Evolutionary conservation across 2,329 filamentous ascomycete species (phyloP).

Genomic region (Curvularia verruculosa): DNA sequence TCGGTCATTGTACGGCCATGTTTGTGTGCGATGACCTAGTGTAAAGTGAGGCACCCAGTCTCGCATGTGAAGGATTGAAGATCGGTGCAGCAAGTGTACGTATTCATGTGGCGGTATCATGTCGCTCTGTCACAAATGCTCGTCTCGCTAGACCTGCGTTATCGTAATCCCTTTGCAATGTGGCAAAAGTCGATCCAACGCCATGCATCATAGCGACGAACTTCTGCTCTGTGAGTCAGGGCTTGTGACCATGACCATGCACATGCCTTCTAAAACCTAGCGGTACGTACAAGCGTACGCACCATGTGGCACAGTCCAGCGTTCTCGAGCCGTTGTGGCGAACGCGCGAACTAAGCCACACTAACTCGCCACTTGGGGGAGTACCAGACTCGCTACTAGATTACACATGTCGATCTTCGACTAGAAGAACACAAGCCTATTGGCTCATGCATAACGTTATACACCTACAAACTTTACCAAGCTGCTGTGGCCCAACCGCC

Average conservation of each 20-base stretch:
- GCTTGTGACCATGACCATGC: slow-evolving; percentile 4
- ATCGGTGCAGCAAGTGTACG: slow-evolving; percentile 4
- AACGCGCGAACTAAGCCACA: slow-evolving; percentile 16
- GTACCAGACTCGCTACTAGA: slow-evolving; percentile 16
- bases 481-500: slow-evolving; percentile 9
- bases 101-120: slow-evolving; percentile 14
- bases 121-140: not conserved
- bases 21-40: not conserved
- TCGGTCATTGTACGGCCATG: slow-evolving; percentile 5
- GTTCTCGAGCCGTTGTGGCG: slow-evolving; percentile 19
- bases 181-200: slow-evolving; percentile 3
- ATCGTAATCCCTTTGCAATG: not conserved
- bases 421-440: slow-evolving; percentile 5
- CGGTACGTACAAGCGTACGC: slow-evolving; percentile 6
- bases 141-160: slow-evolving; percentile 12
- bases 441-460: slow-evolving; percentile 9
- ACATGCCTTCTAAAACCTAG: slow-evolving; percentile 8
- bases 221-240: slow-evolving; percentile 6
- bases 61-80: slow-evolving; percentile 10
- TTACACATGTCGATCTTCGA: slow-evolving; percentile 12
- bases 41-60: slow-evolving; percentile 1
- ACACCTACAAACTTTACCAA: slow-evolving; percentile 1
- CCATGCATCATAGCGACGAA: not conserved
- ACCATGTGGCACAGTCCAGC: slow-evolving; percentile 12
- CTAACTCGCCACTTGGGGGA: not conserved